These are phyloP conservation scores for Amanita inopinata DNA, from an alignment of 768 basidiomycete species.

Conservation along the genomic window DNA sequence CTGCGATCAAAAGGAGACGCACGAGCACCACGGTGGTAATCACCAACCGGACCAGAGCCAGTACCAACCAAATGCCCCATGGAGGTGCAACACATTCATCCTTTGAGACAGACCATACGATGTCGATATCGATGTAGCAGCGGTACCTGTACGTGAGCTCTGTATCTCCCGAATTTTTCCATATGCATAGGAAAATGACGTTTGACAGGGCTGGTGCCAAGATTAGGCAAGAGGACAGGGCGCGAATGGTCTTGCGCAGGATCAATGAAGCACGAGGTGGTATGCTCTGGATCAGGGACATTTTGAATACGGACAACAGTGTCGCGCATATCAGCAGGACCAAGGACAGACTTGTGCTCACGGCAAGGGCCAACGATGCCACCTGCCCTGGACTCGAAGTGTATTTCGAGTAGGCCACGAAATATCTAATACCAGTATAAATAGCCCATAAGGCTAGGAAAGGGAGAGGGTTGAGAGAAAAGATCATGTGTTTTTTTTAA, in stretches of 20 bases:
- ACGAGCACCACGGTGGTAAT: conserved; percentile 47
- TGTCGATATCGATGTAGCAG: conserved; percentile 60
- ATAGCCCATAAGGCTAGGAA: conserved; percentile 44
- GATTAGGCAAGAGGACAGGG: conserved; percentile 35
- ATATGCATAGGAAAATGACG: conserved; percentile 41
- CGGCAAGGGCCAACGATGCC: conserved; percentile 39
- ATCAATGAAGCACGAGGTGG: conserved; percentile 22
- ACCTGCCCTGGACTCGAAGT: conserved; percentile 29
- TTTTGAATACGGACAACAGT: conserved; percentile 30
- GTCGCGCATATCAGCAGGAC: conserved; percentile 28
- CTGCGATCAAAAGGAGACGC: conserved; percentile 26
- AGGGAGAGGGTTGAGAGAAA: background rate
- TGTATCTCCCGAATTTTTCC: conserved; percentile 32
- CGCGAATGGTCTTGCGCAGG: conserved; percentile 25
- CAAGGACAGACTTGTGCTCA: conserved; percentile 31
- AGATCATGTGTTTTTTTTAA: no score
- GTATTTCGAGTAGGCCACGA: conserved; percentile 43
- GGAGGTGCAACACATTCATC: conserved; percentile 22
- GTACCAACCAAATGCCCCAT: conserved; percentile 46
- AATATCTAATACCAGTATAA: conserved; percentile 59
- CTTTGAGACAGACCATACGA: conserved; percentile 45
- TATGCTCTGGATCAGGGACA: conserved; percentile 22
- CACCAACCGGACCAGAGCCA: conserved; percentile 41
- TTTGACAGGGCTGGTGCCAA: conserved; percentile 46
- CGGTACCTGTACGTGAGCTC: conserved; percentile 29